Evolutionary conservation across 2,329 filamentous ascomycete species (phyloP).

Genomic region (Diaporthe sp.): DNA sequence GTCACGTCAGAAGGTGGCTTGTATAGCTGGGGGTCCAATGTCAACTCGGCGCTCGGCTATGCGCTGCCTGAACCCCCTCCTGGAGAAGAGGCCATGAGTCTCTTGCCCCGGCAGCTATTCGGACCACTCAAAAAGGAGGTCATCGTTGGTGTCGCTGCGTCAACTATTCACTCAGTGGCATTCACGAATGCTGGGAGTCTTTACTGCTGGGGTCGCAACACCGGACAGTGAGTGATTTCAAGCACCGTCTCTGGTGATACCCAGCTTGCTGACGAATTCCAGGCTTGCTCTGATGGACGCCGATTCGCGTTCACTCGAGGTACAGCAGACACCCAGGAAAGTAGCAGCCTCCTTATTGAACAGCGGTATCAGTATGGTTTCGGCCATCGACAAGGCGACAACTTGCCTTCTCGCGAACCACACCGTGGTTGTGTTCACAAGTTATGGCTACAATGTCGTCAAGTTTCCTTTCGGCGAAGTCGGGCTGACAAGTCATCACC

Average conservation of each 20-base stretch:
- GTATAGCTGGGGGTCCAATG: conserved; percentile 95
- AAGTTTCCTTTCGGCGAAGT: conserved; percentile 82
- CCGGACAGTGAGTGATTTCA: conserved; percentile 73
- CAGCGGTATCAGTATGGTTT: conserved; percentile 81
- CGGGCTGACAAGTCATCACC: conserved; percentile 75
- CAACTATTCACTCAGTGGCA: conserved; percentile 90
- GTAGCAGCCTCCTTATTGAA: conserved; percentile 88
- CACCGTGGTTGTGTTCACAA: conserved; percentile 94
- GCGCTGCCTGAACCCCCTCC: conserved; percentile 75
- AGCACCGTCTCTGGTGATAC: neutral
- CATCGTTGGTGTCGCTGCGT: conserved; percentile 87
- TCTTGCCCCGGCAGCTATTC: conserved; percentile 88
- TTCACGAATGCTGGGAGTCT: conserved; percentile 82
- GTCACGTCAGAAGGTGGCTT: conserved; percentile 89
- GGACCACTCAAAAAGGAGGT: conserved; percentile 89
- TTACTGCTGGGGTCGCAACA: conserved; percentile 96
- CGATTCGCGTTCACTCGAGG: conserved; percentile 89
- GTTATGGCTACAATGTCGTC: conserved; percentile 94
- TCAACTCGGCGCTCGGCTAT: conserved; percentile 89
- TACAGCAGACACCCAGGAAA: conserved; percentile 85
- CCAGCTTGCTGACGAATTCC: neutral
- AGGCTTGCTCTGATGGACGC: conserved; percentile 90
- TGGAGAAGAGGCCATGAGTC: conserved; percentile 88
- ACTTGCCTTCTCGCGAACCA: conserved; percentile 87
- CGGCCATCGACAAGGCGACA: conserved; percentile 92